These are phyloP conservation scores for Dryas octopetala DNA, from an alignment of 306 rosid genomes.

Conservation along the genomic window DNA sequence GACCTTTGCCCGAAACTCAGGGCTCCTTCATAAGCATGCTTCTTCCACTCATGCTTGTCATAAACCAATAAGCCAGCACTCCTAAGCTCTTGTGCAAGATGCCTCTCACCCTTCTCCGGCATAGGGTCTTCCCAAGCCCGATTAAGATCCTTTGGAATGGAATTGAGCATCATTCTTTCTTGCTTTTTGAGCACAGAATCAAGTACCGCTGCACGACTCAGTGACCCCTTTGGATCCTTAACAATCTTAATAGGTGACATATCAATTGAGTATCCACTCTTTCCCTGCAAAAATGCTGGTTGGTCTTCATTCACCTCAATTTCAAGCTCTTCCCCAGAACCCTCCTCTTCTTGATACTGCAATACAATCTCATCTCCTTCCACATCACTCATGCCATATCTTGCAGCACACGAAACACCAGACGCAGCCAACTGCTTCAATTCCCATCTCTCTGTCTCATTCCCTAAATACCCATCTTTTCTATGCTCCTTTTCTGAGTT, in stretches of 20 bases:
- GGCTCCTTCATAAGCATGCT: constrained; percentile 78
- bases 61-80: constrained; percentile 76
- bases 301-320: constrained; percentile 80
- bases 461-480: constrained; percentile 29
- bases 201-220: constrained; percentile 81
- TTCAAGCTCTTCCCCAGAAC: constrained; percentile 82
- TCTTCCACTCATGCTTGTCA: constrained; percentile 87
- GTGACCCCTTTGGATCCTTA: constrained; percentile 76
- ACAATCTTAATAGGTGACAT: constrained; percentile 90
- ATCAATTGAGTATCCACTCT: constrained; percentile 70
- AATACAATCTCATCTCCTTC: constrained; percentile 36
- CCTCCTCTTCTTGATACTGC: constrained; percentile 73
- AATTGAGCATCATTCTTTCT: constrained; percentile 72
- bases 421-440: constrained; percentile 77
- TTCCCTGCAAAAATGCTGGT: constrained; percentile 73
- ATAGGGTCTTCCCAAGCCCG: constrained; percentile 95
- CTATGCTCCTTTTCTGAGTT: constrained; percentile 29
- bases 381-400: constrained; percentile 28
- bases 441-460: constrained; percentile 68
- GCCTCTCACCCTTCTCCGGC: constrained; percentile 83
- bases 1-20: constrained; percentile 76
- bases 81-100: constrained; percentile 81
- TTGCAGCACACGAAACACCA: constrained; percentile 61
- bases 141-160: constrained; percentile 87
- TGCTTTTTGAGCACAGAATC: constrained; percentile 82